phyloP scores from a whole-genome alignment of 805 yeast species.

The Lipomyces spencermartinsiae region DNA sequence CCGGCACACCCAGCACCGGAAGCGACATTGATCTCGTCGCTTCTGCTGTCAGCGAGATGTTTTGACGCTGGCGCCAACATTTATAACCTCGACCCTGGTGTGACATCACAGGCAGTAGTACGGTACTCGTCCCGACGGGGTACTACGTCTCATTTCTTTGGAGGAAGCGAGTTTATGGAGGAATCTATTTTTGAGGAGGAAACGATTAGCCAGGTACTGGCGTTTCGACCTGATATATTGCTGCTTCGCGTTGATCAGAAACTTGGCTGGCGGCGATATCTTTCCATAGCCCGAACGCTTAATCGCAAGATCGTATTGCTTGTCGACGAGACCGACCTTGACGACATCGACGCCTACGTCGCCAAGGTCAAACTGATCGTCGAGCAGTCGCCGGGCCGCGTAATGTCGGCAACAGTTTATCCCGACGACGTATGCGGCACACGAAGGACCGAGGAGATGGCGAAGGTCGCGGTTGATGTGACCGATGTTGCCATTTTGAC shows the following conservation, averaged over 20 bases:
- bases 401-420: neutral
- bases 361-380: neutral
- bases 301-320: neutral
- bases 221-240: neutral
- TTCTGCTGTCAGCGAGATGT: neutral
- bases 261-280: neutral
- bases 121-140: slow-evolving; percentile 1
- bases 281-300: neutral
- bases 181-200: neutral
- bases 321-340: neutral
- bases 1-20: neutral
- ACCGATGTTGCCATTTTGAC: slow-evolving; percentile 1
- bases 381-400: neutral
- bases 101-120: neutral
- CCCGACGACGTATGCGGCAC: neutral
- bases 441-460: neutral
- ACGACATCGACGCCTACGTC: slow-evolving; percentile 3
- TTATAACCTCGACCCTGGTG: neutral
- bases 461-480: neutral
- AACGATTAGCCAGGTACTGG: neutral
- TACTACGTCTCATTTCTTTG: neutral
- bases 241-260: neutral
- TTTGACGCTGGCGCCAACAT: neutral
- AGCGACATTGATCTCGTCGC: neutral
- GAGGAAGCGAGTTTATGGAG: neutral